Conservation (phyloP, 75 land plant genomes). For the Sequoia sempervirens region DNA sequence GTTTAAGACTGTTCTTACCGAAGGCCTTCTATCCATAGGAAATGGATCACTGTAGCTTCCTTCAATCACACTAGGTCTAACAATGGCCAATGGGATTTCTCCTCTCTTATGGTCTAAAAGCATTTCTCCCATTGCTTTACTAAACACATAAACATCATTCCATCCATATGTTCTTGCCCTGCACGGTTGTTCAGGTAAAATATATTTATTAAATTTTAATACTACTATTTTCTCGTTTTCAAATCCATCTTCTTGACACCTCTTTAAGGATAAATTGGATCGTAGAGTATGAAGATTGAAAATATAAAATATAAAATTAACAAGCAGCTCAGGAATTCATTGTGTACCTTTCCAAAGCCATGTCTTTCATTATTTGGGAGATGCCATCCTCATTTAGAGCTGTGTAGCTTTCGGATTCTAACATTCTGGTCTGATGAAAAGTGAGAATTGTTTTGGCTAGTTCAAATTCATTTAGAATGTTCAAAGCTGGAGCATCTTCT, state of each 20-base stretch:
- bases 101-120: constrained; percentile 48
- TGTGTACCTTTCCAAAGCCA: constrained; percentile 68
- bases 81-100: constrained; percentile 65
- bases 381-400: constrained; percentile 11
- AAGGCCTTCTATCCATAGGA: constrained; percentile 93
- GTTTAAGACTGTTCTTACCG: constrained; percentile 31
- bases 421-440: background rate
- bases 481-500: background rate
- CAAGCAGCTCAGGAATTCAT: background rate
- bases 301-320: background rate
- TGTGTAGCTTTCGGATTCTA: background rate
- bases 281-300: background rate
- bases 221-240: too few relatives aligned
- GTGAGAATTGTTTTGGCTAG: background rate
- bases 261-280: background rate
- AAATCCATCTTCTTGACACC: background rate
- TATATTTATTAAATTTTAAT: too few relatives aligned
- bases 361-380: constrained; percentile 56
- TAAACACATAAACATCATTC: constrained; percentile 95
- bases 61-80: constrained; percentile 90
- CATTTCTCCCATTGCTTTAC: constrained; percentile 97
- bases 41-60: constrained; percentile 79
- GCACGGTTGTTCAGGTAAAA: background rate
- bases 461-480: constrained; percentile 9
- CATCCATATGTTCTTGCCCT: constrained; percentile 84